phyloP scores from a whole-genome alignment of 805 yeast species.

The Danielia oregonensis region DNA sequence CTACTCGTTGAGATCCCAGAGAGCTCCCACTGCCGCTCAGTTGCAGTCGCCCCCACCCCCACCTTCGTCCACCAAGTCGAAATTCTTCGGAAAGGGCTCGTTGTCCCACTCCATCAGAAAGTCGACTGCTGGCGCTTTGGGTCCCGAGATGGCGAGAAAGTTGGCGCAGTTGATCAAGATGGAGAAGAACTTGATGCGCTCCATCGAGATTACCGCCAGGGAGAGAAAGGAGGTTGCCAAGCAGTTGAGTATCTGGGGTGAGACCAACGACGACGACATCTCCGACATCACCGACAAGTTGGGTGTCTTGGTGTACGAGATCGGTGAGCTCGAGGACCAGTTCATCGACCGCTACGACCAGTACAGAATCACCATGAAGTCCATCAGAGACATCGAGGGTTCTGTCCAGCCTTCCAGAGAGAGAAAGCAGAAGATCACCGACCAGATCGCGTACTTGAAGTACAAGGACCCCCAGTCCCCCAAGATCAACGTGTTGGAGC shows the following conservation, averaged over 20 bases:
- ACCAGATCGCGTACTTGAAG: constrained; percentile 77
- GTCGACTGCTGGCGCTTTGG: constrained; percentile 72
- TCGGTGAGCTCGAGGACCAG: constrained; percentile 84
- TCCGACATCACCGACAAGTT: constrained; percentile 83
- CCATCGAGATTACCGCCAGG: constrained; percentile 70
- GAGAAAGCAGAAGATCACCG: constrained; percentile 80
- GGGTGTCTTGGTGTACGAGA: constrained; percentile 77
- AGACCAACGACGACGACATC: constrained; percentile 80
- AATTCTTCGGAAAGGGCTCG: constrained; percentile 85
- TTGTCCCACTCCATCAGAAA: constrained; percentile 60
- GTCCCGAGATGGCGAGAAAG: constrained; percentile 77
- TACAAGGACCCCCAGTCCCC: constrained; percentile 84
- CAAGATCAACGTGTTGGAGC: constrained; percentile 78
- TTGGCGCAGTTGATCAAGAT: constrained; percentile 71
- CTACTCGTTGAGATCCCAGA: constrained; percentile 87
- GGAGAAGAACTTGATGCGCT: constrained; percentile 78
- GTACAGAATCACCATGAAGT: constrained; percentile 76
- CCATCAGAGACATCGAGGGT: constrained; percentile 79
- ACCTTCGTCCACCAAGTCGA: constrained; percentile 81
- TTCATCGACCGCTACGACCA: constrained; percentile 84
- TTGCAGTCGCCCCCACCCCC: constrained; percentile 94
- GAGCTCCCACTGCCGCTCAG: constrained; percentile 98
- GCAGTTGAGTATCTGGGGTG: constrained; percentile 84
- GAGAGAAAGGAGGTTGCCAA: constrained; percentile 81
- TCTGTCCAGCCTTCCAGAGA: constrained; percentile 88